phyloP scores from a whole-genome alignment of 2,329 filamentous ascomycete species.

The Rhynchosporium secalis region DNA sequence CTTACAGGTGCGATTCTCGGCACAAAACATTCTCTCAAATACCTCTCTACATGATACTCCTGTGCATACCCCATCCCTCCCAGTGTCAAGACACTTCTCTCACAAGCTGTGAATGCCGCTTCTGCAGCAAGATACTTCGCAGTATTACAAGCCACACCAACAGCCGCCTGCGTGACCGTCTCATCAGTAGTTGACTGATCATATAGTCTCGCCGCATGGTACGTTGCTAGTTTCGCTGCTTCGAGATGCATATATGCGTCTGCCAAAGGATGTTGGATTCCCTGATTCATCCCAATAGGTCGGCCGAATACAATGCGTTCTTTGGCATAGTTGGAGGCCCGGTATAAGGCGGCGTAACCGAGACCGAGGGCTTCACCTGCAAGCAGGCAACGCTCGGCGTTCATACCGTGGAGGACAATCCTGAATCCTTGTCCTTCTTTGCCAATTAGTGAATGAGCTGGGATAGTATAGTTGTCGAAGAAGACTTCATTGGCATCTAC shows the following conservation, averaged over 20 bases:
- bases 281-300: slow-evolving; percentile 66
- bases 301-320: slow-evolving; percentile 66
- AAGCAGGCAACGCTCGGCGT: slow-evolving; percentile 72
- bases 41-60: slow-evolving; percentile 66
- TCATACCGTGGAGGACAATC: slow-evolving; percentile 78
- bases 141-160: slow-evolving; percentile 67
- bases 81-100: slow-evolving; percentile 58
- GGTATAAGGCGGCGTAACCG: slow-evolving; percentile 69
- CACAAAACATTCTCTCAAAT: slow-evolving; percentile 64
- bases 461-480: slow-evolving; percentile 75
- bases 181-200: slow-evolving; percentile 54
- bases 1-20: slow-evolving; percentile 65
- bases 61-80: slow-evolving; percentile 67
- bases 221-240: slow-evolving; percentile 63
- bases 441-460: slow-evolving; percentile 65
- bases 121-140: slow-evolving; percentile 71
- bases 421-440: slow-evolving; percentile 75
- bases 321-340: slow-evolving; percentile 64
- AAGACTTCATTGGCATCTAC: slow-evolving; percentile 88
- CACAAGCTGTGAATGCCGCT: slow-evolving; percentile 62
- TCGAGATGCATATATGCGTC: slow-evolving; percentile 66
- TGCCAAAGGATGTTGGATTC: slow-evolving; percentile 64
- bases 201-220: slow-evolving; percentile 64
- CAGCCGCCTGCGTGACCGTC: slow-evolving; percentile 52
- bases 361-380: slow-evolving; percentile 79